Base-by-base conservation (phyloP, 1,284 basidiomycete species). In the Neonothopanus nambi region DNA sequence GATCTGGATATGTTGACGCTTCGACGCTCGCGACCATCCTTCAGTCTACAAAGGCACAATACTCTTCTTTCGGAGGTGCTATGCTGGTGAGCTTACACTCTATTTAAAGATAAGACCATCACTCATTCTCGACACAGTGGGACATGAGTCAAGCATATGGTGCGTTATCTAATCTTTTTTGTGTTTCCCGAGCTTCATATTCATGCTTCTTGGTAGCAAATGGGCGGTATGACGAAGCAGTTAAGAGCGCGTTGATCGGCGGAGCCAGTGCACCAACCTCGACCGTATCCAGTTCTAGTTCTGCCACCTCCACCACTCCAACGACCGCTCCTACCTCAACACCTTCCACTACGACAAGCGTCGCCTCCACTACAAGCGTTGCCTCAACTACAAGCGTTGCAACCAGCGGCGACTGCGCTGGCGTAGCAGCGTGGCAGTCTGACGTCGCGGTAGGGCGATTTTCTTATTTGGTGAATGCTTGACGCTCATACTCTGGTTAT, bases 31-130 rank as follows among this genome's bases (percentile, higher is more conserved):
- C 68, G 3, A 66, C 61, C 48, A 77, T 84, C 51, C 72, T 78
- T 6, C 61, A 68, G 39, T 59, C 73, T 51, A 80, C 75, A 2
- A 73, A 75, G 39, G 60, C 70, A 13, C 65, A 76, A 54, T 87
- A 77, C 62, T 78, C 81, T 9, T 84, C 82, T 20, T 87, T 87
- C 63, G 85, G 85, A 6, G 85, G 85, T 28, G 72, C 84, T 20
- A 88, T 88, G 85, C 70, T 86, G 45, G 59, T 60, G 20, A 40
- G 46, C 23, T 5, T 23, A 17, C 40, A 15, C 23, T 37, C 43
- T 40, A n/a, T 37, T 40, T 18, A 18, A 13, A 51, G 15, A 3
- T 5, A 15, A 17, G 39, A 40, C 36, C 15, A 11, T 33, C 0
- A 20, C 50, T 30, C 20, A 9, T 24, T 28, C 12, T 6, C 18